A percentile compares a stretch with the other conserved stretches of the same genome.
These are phyloP conservation scores for Areca catechu DNA, from an alignment of 176 grass and related monocot genomes.

Conservation along the genomic window DNA sequence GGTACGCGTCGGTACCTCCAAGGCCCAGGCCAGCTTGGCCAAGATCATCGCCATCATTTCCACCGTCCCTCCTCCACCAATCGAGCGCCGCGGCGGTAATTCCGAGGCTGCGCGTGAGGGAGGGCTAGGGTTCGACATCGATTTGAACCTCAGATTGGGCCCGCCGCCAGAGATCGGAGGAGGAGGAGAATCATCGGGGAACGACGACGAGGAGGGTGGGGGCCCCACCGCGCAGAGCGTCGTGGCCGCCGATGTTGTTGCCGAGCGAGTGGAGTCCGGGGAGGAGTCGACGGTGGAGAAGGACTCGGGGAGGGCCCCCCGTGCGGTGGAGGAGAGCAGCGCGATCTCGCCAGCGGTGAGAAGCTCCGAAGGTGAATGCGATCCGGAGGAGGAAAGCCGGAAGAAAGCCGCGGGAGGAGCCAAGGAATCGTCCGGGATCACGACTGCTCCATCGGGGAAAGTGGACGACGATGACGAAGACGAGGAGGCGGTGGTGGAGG, in stretches of 20 bases:
- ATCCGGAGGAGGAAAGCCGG: not conserved
- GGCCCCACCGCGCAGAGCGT: not conserved
- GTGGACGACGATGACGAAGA: not conserved
- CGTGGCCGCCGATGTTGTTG: not conserved
- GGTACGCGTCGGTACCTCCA: not conserved
- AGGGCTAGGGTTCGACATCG: not conserved
- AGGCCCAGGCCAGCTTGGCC: constrained; percentile 3
- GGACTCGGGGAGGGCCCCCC: not conserved
- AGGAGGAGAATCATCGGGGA: not conserved
- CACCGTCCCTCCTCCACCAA: not conserved
- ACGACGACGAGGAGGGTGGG: not conserved
- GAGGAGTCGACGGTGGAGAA: not conserved
- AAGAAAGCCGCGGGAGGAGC: not conserved
- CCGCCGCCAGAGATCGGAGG: constrained; percentile 3
- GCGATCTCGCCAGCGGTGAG: not conserved
- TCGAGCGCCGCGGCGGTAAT: not conserved
- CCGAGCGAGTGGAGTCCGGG: not conserved
- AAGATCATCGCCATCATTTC: constrained; percentile 10
- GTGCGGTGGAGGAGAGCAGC: not conserved
- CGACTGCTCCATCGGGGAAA: not conserved
- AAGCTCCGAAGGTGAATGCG: constrained; percentile 21
- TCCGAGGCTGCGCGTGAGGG: not conserved
- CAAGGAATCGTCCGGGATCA: not conserved
- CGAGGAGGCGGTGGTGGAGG: constrained; percentile 20
- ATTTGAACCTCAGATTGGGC: constrained; percentile 23